Conservation (phyloP, 2,329 filamentous ascomycete species). For the Aspergillus ustus region DNA sequence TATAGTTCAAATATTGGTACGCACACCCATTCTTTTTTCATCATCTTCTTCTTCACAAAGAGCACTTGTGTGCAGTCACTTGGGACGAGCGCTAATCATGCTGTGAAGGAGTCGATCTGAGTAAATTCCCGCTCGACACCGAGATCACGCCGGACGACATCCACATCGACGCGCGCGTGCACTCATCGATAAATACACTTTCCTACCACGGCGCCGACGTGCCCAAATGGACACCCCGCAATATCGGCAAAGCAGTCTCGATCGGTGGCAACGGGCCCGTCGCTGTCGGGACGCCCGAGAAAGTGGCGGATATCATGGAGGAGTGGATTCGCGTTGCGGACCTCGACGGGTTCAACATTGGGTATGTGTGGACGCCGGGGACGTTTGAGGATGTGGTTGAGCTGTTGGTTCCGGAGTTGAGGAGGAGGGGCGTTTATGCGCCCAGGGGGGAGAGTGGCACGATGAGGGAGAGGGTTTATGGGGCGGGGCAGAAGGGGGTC, state of each 20-base stretch:
- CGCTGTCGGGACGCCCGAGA: constrained; percentile 8
- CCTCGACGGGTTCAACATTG: constrained; percentile 32
- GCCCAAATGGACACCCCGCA: constrained; percentile 30
- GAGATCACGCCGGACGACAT: neutral
- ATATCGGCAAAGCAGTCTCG: constrained; percentile 31
- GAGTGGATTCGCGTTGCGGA: constrained; percentile 27
- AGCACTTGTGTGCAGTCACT: no score
- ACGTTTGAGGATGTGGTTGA: constrained; percentile 32
- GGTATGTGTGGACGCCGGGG: constrained; percentile 25
- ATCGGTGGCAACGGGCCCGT: constrained; percentile 4
- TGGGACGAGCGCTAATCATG: constrained; percentile 22
- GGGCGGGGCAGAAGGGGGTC: neutral
- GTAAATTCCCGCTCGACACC: constrained; percentile 24
- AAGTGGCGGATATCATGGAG: constrained; percentile 33
- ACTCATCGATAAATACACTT: constrained; percentile 23
- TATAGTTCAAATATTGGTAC: constrained; percentile 39
- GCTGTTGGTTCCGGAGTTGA: constrained; percentile 28
- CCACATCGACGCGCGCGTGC: constrained; percentile 18
- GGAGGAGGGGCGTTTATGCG: constrained; percentile 29
- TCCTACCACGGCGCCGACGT: constrained; percentile 2
- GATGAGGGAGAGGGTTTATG: constrained; percentile 7
- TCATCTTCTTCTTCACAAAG: no score
- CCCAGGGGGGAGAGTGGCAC: neutral
- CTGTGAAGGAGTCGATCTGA: constrained; percentile 39
- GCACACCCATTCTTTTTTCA: no score